These are phyloP conservation scores for Protea cynaroides DNA, from an alignment of 164 flowering plant genomes.

Conservation along the genomic window DNA sequence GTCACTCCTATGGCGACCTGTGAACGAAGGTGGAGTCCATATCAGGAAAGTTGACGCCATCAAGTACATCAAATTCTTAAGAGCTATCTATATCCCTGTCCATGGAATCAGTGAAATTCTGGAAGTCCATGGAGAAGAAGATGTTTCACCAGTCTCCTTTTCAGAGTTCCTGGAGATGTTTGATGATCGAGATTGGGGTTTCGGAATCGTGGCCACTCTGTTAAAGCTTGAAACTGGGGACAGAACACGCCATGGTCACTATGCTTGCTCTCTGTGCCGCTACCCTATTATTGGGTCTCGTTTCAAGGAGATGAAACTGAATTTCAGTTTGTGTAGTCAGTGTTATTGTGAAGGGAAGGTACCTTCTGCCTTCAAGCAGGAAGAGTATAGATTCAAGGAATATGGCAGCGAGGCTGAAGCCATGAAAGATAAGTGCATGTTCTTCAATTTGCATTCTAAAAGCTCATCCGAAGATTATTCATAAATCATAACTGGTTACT, in stretches of 20 bases:
- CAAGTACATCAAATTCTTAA: conserved; percentile 9
- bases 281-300: conserved; percentile 18
- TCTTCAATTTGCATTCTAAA: conserved; percentile 3
- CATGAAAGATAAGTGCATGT: conserved; percentile 6
- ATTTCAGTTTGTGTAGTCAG: conserved; percentile 10
- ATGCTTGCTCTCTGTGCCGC: conserved; percentile 10
- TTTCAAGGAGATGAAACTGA: conserved; percentile 14
- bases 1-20: conserved; percentile 15
- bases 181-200: conserved; percentile 11
- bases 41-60: conserved; percentile 9
- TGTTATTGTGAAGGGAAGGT: conserved; percentile 20
- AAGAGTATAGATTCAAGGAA: conserved; percentile 16
- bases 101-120: conserved; percentile 1
- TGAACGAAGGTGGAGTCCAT: conserved; percentile 7
- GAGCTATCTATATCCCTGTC: conserved; percentile 10
- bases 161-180: conserved; percentile 19
- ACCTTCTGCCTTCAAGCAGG: conserved; percentile 9
- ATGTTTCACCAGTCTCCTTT: conserved; percentile 10
- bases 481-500: not conserved
- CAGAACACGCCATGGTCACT: conserved; percentile 11
- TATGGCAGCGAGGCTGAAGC: conserved; percentile 9
- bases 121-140: conserved; percentile 8
- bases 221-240: conserved; percentile 18
- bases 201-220: conserved; percentile 11
- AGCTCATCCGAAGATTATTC: not conserved